phyloP scores from a whole-genome alignment of 2,329 filamentous ascomycete species.

The Paramyrothecium roridum region DNA sequence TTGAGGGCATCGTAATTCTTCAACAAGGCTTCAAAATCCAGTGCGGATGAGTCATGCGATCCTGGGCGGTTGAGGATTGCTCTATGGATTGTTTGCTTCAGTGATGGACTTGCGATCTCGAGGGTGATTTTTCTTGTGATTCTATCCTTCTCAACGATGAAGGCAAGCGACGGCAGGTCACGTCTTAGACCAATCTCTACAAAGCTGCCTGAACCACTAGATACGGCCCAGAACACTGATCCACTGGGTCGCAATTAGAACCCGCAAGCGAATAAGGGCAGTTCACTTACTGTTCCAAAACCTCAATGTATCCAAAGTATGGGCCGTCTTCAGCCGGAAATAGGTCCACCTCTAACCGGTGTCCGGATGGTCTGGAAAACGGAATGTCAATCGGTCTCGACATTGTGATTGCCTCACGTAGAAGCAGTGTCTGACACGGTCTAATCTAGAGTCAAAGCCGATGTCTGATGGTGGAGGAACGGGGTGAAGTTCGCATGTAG shows the following conservation, averaged over 20 bases:
- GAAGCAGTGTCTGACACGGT: too few relatives aligned
- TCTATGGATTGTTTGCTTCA: constrained; percentile 33
- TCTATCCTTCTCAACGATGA: constrained; percentile 22
- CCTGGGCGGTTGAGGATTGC: constrained; percentile 21
- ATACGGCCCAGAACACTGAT: constrained; percentile 18
- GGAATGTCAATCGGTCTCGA: constrained; percentile 20
- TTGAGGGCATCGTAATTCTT: constrained; percentile 19
- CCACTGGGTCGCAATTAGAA: constrained; percentile 15
- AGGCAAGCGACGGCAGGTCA: constrained; percentile 16
- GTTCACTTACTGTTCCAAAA: constrained; percentile 19
- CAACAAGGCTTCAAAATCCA: constrained; percentile 18
- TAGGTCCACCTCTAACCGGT: constrained; percentile 2
- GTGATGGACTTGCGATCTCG: constrained; percentile 28
- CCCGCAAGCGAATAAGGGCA: background rate
- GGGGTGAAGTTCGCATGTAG: too few relatives aligned
- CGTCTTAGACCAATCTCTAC: constrained; percentile 13
- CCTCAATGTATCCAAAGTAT: constrained; percentile 18
- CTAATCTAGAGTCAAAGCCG: too few relatives aligned
- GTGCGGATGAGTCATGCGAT: constrained; percentile 6
- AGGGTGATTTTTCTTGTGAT: constrained; percentile 13
- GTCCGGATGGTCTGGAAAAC: constrained; percentile 5
- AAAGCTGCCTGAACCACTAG: constrained; percentile 22
- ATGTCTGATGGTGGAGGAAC: too few relatives aligned
- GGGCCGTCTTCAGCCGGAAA: constrained; percentile 17
- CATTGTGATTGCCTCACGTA: constrained; percentile 8